Evolutionary conservation across 768 basidiomycete genomes (phyloP).

Genomic region (Termitomyces sp.): DNA sequence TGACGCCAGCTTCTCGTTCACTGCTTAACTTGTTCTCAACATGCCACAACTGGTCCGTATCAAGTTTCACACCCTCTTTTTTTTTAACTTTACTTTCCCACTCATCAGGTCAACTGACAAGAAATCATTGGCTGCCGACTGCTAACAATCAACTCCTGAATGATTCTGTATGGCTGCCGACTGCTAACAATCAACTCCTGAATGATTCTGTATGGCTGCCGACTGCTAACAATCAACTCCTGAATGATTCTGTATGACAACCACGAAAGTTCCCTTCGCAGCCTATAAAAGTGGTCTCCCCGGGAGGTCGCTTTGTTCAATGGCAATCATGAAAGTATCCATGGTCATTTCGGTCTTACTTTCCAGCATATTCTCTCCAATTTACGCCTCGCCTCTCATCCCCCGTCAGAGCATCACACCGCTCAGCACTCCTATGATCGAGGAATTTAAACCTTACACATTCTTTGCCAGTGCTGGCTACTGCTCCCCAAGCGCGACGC

Average conservation of each 20-base stretch:
- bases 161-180: too few relatives aligned
- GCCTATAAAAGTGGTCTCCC: neutral
- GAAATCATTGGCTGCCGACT: too few relatives aligned
- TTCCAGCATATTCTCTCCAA: neutral
- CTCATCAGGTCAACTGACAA: neutral
- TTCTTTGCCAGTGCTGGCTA: conserved; percentile 37
- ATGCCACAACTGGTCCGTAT: too few relatives aligned
- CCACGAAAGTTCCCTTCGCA: neutral
- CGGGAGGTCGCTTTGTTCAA: too few relatives aligned
- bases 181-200: too few relatives aligned
- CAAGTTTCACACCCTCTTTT: too few relatives aligned
- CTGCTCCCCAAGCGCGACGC: conserved; percentile 30
- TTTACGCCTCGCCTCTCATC: conserved; percentile 2
- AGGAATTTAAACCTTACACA: conserved; percentile 31
- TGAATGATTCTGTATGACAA: neutral
- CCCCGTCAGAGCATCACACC: conserved; percentile 20
- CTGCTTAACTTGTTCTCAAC: too few relatives aligned
- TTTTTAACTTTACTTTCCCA: too few relatives aligned
- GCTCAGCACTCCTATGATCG: conserved; percentile 29
- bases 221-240: too few relatives aligned
- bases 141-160: too few relatives aligned
- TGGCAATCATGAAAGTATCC: neutral
- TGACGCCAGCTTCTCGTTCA: too few relatives aligned
- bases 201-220: too few relatives aligned
- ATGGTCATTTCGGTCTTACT: neutral